Base-by-base conservation (phyloP, 495 filamentous ascomycete genomes). In the Daldinia vernicosa region DNA sequence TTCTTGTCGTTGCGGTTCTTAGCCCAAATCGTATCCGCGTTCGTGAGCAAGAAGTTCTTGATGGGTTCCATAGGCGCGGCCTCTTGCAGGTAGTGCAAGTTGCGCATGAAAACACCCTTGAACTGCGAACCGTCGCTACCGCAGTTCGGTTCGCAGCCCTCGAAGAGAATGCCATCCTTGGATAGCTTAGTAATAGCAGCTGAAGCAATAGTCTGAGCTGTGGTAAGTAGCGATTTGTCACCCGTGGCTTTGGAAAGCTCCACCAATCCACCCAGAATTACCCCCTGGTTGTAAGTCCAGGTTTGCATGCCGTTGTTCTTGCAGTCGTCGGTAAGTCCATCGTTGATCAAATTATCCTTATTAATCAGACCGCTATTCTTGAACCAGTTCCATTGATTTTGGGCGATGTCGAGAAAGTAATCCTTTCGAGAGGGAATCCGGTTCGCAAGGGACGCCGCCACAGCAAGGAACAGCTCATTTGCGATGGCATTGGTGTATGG, bases 241-340 rank as follows among this genome's bases (percentile, higher is more conserved):
- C 83, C 81, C 1, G 83, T 82, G 1, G 88, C 89, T 63, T 77
- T 80, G 75, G 83, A 77, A 55, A 93, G 81, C 78, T 93, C 91
- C 50, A 90, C 87, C 1, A 93, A 83, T 0, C 84, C 92, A 14
- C 91, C 91, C 12, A 94, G 83, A 37, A 94, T 82, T 28, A 93
- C 90, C 39, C 91, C 92, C 78, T 95, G 92, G 80, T 93, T 95
- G 81, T 95, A 95, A 0, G 90, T 88, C 87, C 88, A 94, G 52
- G 88, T 85, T 7, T 84, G 83, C 35, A 79, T 77, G 30, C 84
- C 83, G 75, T 93, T 93, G 78, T 90, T 92, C 65, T 85, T 81
- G 80, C 91, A 93, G 22, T 72, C 52, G 40, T 80, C 76, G 0
- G 28, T 63, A 19, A 95, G 84, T 8, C 90, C 90, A 72, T 95